Evolutionary conservation across 1,139 yeast species (phyloP).

Genomic region (Magnusiomyces suaveolens): DNA sequence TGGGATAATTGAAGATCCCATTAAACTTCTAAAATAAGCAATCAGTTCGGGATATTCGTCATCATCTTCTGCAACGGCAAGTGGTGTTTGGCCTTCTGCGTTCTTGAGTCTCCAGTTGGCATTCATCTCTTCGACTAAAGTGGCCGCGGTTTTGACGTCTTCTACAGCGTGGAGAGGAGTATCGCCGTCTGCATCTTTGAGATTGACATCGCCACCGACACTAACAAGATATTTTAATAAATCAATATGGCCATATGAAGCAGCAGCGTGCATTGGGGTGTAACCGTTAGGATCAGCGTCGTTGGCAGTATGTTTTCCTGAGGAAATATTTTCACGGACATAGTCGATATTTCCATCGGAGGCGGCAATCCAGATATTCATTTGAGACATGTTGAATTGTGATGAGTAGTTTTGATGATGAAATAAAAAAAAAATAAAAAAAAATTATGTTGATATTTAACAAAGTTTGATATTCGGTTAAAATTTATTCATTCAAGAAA

Average conservation of each 20-base stretch:
- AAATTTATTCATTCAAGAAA: too few species aligned
- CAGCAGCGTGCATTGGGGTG: conserved; percentile 95
- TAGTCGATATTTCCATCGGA: conserved; percentile 63
- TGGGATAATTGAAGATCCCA: conserved; percentile 15
- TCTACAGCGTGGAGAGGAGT: conserved; percentile 92
- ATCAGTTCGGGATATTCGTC: conserved; percentile 76
- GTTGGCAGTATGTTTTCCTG: conserved; percentile 51
- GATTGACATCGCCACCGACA: conserved; percentile 67
- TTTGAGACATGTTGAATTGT: conserved; percentile 8
- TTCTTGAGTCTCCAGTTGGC: conserved; percentile 61
- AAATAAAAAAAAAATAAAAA: too few species aligned
- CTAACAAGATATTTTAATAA: conserved; percentile 50
- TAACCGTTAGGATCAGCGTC: conserved; percentile 86
- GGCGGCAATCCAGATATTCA: conserved; percentile 89
- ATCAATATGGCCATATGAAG: conserved; percentile 76
- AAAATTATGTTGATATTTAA: too few species aligned
- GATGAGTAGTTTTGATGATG: not conserved
- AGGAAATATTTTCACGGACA: conserved; percentile 48
- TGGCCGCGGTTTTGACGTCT: conserved; percentile 51
- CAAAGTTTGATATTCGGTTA: too few species aligned
- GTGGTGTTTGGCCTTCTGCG: conserved; percentile 57
- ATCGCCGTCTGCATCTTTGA: conserved; percentile 84
- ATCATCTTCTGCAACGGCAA: conserved; percentile 67
- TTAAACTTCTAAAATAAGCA: conserved; percentile 46
- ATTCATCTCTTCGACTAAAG: conserved; percentile 52